Evolutionary conservation across 2,329 filamentous ascomycete species (phyloP), one percentile per base, ranked within the genome.

Genomic region (Ascochyta koolunga): DNA sequence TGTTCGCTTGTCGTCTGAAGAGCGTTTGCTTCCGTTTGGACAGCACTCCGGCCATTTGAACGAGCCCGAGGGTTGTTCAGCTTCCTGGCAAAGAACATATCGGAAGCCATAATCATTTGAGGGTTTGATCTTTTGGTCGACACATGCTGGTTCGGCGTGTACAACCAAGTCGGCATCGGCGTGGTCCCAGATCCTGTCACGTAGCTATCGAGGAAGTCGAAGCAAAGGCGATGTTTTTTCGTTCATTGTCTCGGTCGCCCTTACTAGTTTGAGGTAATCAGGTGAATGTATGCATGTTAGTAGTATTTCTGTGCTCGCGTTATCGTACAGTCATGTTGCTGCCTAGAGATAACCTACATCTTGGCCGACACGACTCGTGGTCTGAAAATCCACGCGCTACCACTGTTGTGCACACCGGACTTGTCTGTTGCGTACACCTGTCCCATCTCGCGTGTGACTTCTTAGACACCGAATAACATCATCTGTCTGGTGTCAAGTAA

Each of bases 91-190:
- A n/a, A 39, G 10, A 15, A 21, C 13, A 9, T 54, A 54, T 29
- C 13, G 33, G 16, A 54, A 48, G 19, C 22, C 50, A 27, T 54
- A 54, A 5, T 44, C 7, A 11, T 44, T 44, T 22, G 38, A 43
- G 4, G 25, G n/a, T 13, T 38, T 48, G 21, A 43, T 38, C n/a
- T 54, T 54, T 16, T 43, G 43, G 19, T 48, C 25, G 4, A 5
- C 5, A 18, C 19, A 21, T 33, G 43, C 16, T 39, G 50, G 38
- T 9, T 54, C 24, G 5, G 44, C 50, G 13, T 54, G 50, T 18
- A 54, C 15, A 25, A 42, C n/a, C 8, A 48, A 13, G 3, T 32
- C 18, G 18, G 43, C 50, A n/a, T 43, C 48, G 11, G 50, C 39
- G 13, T 54, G 39, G 16, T 2, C 33, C 44, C 43, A 48, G 33